These are phyloP conservation scores for Cudoniella acicularis DNA, from an alignment of 495 filamentous ascomycete genomes.

Conservation along the genomic window DNA sequence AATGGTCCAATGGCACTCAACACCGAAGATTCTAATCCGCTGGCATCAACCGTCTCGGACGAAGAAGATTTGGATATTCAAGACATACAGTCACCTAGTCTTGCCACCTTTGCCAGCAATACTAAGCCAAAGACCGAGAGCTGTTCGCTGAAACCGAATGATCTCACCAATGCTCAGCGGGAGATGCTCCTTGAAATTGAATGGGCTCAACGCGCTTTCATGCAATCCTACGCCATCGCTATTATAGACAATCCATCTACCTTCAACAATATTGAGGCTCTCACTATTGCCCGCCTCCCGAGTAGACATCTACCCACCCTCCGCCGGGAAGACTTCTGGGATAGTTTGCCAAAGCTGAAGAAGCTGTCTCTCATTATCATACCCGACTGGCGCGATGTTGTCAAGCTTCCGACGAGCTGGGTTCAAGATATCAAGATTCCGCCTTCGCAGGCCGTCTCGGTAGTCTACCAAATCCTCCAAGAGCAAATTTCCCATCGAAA, in stretches of 20 bases:
- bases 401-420: slow-evolving; percentile 33
- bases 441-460: slow-evolving; percentile 38
- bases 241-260: slow-evolving; percentile 42
- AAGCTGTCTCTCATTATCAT: slow-evolving; percentile 45
- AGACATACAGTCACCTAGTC: neutral
- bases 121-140: slow-evolving; percentile 3
- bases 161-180: slow-evolving; percentile 47
- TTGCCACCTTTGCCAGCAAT: neutral
- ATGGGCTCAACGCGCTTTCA: slow-evolving; percentile 55
- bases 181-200: slow-evolving; percentile 56
- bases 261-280: slow-evolving; percentile 39
- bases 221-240: slow-evolving; percentile 51
- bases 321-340: slow-evolving; percentile 47
- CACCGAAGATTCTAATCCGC: neutral
- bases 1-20: neutral
- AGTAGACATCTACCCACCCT: slow-evolving; percentile 42
- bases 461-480: slow-evolving; percentile 41
- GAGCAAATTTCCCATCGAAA: slow-evolving; percentile 32
- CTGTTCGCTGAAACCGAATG: slow-evolving; percentile 33
- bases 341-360: slow-evolving; percentile 37
- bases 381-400: slow-evolving; percentile 50
- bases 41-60: neutral
- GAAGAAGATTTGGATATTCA: neutral
- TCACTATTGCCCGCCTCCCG: slow-evolving; percentile 51
- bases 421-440: slow-evolving; percentile 34